Evolutionary conservation across 306 rosid species (phyloP).

Genomic region (Begonia masoniana): DNA sequence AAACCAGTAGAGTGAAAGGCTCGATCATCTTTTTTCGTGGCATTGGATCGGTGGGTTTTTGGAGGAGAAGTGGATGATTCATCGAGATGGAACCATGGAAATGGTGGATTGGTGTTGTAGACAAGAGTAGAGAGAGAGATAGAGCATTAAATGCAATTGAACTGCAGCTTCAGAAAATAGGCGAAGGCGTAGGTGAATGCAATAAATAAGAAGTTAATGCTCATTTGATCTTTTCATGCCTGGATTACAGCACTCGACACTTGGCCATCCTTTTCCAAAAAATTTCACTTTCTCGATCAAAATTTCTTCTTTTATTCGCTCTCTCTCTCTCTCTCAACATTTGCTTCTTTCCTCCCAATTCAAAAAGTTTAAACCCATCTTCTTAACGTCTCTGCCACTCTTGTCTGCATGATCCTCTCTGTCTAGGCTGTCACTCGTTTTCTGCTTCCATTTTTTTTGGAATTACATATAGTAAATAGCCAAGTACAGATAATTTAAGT

Average conservation of each 20-base stretch:
- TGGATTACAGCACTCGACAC: conserved; percentile 14
- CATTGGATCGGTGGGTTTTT: not conserved
- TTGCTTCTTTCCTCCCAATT: not conserved
- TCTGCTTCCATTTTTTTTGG: no score
- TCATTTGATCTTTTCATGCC: conserved; percentile 48
- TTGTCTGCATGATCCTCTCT: no score
- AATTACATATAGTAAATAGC: no score
- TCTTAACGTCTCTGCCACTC: no score
- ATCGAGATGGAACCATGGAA: conserved; percentile 4
- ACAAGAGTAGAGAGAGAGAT: conserved; percentile 11
- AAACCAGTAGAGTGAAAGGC: not conserved
- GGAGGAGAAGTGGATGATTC: not conserved
- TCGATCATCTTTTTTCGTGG: not conserved
- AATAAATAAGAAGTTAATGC: conserved; percentile 71
- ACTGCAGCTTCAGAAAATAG: conserved; percentile 36
- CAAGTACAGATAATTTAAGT: no score
- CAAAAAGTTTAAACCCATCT: not conserved
- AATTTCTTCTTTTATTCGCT: not conserved
- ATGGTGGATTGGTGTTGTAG: conserved; percentile 21
- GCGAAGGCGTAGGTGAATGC: conserved; percentile 44
- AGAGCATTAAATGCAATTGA: conserved; percentile 44
- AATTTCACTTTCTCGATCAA: not conserved
- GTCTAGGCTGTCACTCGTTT: no score
- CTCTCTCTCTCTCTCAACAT: not conserved
- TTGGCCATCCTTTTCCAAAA: conserved; percentile 13